These are phyloP conservation scores for Kickxella alabastrina DNA, from an alignment of 192 early-diverging fungal species.

Conservation along the genomic window DNA sequence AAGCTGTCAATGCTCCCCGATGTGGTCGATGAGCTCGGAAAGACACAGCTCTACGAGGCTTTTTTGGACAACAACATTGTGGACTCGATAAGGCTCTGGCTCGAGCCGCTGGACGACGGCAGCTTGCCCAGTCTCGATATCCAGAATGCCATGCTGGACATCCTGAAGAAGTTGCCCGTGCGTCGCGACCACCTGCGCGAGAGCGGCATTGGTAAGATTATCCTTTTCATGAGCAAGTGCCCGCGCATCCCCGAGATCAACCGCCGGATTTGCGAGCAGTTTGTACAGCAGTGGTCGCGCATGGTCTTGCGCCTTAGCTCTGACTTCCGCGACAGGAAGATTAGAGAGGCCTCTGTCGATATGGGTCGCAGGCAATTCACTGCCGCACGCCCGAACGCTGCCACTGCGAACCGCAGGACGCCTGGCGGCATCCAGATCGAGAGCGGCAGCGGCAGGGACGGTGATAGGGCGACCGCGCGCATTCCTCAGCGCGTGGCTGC, in stretches of 20 bases:
- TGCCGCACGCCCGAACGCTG: neutral
- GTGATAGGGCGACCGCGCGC: slow-evolving; percentile 24
- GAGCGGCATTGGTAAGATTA: slow-evolving; percentile 77
- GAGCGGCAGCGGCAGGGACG: slow-evolving; percentile 21
- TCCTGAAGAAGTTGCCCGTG: slow-evolving; percentile 69
- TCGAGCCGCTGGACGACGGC: slow-evolving; percentile 86
- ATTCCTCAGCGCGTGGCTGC: slow-evolving; percentile 39
- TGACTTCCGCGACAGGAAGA: slow-evolving; percentile 61
- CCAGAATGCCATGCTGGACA: slow-evolving; percentile 71
- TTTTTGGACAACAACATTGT: slow-evolving; percentile 83
- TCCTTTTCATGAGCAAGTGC: slow-evolving; percentile 88
- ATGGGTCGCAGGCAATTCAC: slow-evolving; percentile 5
- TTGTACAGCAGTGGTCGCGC: slow-evolving; percentile 81
- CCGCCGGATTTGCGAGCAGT: slow-evolving; percentile 69
- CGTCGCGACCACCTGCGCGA: slow-evolving; percentile 73
- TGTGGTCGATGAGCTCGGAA: slow-evolving; percentile 42
- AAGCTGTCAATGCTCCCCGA: slow-evolving; percentile 51
- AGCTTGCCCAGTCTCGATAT: slow-evolving; percentile 87
- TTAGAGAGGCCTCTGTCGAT: slow-evolving; percentile 22
- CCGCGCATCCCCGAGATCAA: slow-evolving; percentile 66
- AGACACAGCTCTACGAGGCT: slow-evolving; percentile 61
- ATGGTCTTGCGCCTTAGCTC: slow-evolving; percentile 75
- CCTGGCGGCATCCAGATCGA: slow-evolving; percentile 26
- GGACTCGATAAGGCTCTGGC: slow-evolving; percentile 80
- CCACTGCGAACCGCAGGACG: neutral